Percentiles rank a stretch among this genome's conserved stretches.
These are phyloP conservation scores for Dionaea muscipula DNA, from an alignment of 179 eudicot genomes.

Conservation along the genomic window DNA sequence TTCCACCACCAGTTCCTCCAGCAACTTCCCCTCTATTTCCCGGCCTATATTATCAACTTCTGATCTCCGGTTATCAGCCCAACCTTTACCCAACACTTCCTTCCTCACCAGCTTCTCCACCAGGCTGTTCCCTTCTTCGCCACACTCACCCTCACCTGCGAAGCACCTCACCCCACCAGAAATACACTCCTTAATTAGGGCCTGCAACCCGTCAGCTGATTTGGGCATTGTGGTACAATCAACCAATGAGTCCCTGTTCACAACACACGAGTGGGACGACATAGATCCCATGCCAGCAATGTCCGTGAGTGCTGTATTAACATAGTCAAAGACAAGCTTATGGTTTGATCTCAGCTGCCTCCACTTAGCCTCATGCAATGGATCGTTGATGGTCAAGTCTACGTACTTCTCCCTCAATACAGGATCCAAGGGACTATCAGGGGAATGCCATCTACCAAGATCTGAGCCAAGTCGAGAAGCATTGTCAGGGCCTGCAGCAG, in stretches of 20 bases:
- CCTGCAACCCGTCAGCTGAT: conserved; percentile 47
- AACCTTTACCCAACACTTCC: conserved; percentile 58
- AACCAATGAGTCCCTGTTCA: conserved; percentile 5
- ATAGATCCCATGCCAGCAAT: conserved; percentile 26
- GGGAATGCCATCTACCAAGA: conserved; percentile 55
- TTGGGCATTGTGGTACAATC: conserved; percentile 1
- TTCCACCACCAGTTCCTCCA: conserved; percentile 72
- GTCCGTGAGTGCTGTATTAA: conserved; percentile 49
- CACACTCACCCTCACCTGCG: conserved; percentile 12
- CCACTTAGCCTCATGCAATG: conserved; percentile 37
- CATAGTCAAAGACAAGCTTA: conserved; percentile 74
- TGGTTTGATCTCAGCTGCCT: conserved; percentile 46
- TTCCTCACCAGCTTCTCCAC: conserved; percentile 50
- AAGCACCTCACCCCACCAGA: conserved; percentile 25
- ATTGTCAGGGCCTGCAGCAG: conserved; percentile 40
- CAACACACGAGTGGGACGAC: conserved; percentile 11
- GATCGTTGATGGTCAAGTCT: conserved; percentile 32
- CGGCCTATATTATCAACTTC: conserved; percentile 44
- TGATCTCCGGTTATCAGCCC: conserved; percentile 38
- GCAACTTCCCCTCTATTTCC: conserved; percentile 61
- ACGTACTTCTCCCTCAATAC: conserved; percentile 49
- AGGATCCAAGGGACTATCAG: conserved; percentile 81
- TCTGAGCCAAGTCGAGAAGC: conserved; percentile 28
- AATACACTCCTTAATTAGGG: conserved; percentile 48
- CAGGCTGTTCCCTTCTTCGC: conserved; percentile 34